Percentiles rank a stretch among this genome's conserved stretches.
Conservation (phyloP, 257 asterid species). For the Solanum arcanum region DNA sequence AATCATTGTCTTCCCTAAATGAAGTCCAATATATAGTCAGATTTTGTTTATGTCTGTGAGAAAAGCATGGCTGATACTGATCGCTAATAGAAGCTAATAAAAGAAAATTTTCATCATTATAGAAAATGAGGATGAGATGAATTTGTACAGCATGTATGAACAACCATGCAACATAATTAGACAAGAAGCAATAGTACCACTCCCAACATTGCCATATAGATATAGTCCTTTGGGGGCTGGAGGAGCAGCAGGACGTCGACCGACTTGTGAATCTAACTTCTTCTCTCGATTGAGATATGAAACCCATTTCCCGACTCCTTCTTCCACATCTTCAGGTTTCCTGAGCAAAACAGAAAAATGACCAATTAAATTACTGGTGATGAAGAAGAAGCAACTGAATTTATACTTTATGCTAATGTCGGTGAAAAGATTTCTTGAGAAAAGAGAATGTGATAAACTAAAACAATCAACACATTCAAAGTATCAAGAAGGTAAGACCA, state of each 20-base stretch:
- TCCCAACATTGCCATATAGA: slow-evolving; percentile 92
- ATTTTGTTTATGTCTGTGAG: neutral
- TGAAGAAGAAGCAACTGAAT: slow-evolving; percentile 2
- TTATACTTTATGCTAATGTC: neutral
- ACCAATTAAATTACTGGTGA: neutral
- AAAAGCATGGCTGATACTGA: neutral
- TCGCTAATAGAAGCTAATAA: neutral
- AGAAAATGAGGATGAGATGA: neutral
- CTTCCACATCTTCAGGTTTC: slow-evolving; percentile 43
- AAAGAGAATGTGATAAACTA: neutral
- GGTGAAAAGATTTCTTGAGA: neutral
- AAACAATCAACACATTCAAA: neutral
- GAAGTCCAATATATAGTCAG: slow-evolving; percentile 22
- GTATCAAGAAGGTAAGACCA: neutral
- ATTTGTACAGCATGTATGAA: neutral
- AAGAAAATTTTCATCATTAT: neutral
- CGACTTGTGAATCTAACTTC: slow-evolving; percentile 66
- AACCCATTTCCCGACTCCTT: slow-evolving; percentile 98
- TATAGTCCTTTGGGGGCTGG: slow-evolving; percentile 92
- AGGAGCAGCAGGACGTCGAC: slow-evolving; percentile 75
- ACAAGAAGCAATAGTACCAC: slow-evolving; percentile 55
- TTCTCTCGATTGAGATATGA: slow-evolving; percentile 92
- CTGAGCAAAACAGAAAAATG: slow-evolving; percentile 10
- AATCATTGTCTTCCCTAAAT: slow-evolving; percentile 93
- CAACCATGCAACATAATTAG: neutral